These are phyloP conservation scores for Starmerella floris DNA, from an alignment of 805 yeast species.

Conservation along the genomic window DNA sequence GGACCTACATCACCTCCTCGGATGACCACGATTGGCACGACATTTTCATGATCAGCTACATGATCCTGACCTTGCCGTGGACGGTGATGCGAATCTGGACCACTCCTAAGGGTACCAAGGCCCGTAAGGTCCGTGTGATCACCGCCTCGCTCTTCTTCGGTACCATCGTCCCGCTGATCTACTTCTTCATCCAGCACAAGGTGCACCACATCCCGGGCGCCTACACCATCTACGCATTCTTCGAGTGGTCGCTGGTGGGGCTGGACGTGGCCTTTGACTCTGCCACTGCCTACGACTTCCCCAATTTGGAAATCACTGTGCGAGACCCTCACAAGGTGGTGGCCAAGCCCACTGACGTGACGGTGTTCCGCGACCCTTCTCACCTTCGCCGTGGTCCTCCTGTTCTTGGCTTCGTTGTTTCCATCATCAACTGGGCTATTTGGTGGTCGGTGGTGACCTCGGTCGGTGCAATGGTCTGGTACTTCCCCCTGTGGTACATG, in stretches of 20 bases:
- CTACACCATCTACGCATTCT: slow-evolving; percentile 83
- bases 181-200: slow-evolving; percentile 85
- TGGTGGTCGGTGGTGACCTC: slow-evolving; percentile 81
- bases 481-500: slow-evolving; percentile 96
- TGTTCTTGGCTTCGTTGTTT: slow-evolving; percentile 24
- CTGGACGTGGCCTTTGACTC: slow-evolving; percentile 79
- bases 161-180: slow-evolving; percentile 67
- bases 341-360: slow-evolving; percentile 12
- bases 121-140: slow-evolving; percentile 36
- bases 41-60: slow-evolving; percentile 83
- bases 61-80: slow-evolving; percentile 87
- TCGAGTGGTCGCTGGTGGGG: slow-evolving; percentile 82
- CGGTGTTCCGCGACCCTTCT: slow-evolving; percentile 13
- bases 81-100: slow-evolving; percentile 45
- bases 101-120: slow-evolving; percentile 34
- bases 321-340: slow-evolving; percentile 24
- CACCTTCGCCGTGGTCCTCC: slow-evolving; percentile 22
- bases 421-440: slow-evolving; percentile 49
- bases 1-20: slow-evolving; percentile 94
- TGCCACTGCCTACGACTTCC: slow-evolving; percentile 60
- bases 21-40: slow-evolving; percentile 97
- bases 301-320: slow-evolving; percentile 39
- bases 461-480: slow-evolving; percentile 80
- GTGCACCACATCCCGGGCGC: slow-evolving; percentile 85
- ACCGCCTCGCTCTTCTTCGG: slow-evolving; percentile 52